A percentile compares a stretch with the other conserved stretches of the same genome.
These are phyloP conservation scores for Penicillium sp. DNA, from an alignment of 2,329 filamentous ascomycete genomes.

Conservation along the genomic window DNA sequence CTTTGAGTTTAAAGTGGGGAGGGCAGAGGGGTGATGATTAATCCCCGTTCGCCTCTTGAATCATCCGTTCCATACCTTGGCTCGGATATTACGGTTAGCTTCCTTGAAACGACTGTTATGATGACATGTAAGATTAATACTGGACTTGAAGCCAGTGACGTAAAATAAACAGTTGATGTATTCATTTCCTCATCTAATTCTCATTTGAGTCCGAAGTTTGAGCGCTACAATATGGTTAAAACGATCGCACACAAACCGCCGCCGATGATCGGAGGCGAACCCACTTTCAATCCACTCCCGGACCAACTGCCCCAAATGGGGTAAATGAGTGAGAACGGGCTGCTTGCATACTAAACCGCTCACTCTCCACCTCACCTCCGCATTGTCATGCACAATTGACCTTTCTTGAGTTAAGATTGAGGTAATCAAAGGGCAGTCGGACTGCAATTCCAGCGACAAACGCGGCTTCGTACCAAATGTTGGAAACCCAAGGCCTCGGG, in stretches of 20 bases:
- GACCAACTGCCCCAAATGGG: constrained; percentile 1
- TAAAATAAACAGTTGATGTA: background rate
- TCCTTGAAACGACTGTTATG: background rate
- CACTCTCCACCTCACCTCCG: background rate
- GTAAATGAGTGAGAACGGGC: background rate
- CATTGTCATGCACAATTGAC: background rate
- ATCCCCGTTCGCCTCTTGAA: constrained; percentile 7
- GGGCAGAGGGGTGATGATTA: constrained; percentile 22
- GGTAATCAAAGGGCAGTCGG: background rate
- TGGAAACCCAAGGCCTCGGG: background rate
- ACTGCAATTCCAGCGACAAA: constrained; percentile 11
- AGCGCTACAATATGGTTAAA: background rate
- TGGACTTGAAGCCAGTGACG: too few species aligned
- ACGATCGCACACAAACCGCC: constrained; percentile 1
- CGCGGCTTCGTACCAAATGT: constrained; percentile 7
- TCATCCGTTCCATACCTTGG: background rate
- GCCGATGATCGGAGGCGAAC: constrained; percentile 15
- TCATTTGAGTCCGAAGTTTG: background rate
- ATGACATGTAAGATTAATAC: background rate
- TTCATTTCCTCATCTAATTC: background rate
- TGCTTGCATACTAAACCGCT: background rate
- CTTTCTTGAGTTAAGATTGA: background rate
- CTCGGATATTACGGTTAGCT: background rate
- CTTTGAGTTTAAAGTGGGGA: constrained; percentile 14
- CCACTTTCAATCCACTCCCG: constrained; percentile 7